A percentile compares a stretch with the other conserved stretches of the same genome.
These are phyloP conservation scores for Fusarium zealandicum DNA, from an alignment of 2,329 filamentous ascomycete species.

Conservation along the genomic window DNA sequence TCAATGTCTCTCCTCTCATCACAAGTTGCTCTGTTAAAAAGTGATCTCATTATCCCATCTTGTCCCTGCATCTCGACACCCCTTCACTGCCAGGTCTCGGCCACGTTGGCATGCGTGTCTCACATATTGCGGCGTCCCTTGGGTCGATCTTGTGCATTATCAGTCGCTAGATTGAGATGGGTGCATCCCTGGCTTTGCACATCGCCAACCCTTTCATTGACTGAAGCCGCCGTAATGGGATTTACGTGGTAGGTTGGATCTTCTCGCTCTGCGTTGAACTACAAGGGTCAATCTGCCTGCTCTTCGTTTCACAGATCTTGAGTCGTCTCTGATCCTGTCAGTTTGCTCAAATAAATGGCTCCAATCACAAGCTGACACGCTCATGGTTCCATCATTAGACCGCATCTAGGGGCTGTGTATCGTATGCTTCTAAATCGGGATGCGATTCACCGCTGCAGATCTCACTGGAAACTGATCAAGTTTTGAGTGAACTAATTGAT, in stretches of 20 bases:
- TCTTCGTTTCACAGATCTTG: not conserved
- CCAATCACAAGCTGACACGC: conserved; percentile 24
- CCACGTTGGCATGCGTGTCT: conserved; percentile 35
- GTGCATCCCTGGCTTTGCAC: conserved; percentile 9
- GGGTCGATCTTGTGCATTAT: conserved; percentile 23
- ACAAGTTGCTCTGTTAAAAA: no score
- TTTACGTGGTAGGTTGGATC: no score
- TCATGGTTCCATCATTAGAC: conserved; percentile 10
- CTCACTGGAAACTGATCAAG: conserved; percentile 6
- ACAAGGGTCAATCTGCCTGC: not conserved
- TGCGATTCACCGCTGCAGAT: conserved; percentile 12
- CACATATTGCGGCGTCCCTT: conserved; percentile 21
- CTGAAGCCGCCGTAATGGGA: no score
- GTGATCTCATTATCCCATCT: conserved; percentile 26
- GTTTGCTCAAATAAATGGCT: not conserved
- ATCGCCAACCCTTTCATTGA: not conserved
- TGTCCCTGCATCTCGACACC: conserved; percentile 5
- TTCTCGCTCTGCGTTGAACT: no score
- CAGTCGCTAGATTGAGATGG: conserved; percentile 16
- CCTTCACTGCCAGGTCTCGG: conserved; percentile 8
- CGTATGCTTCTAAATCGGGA: conserved; percentile 37
- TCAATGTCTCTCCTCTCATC: conserved; percentile 20
- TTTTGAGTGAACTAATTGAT: no score
- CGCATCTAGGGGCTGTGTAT: conserved; percentile 29
- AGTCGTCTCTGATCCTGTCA: no score